A percentile compares a stretch with the other conserved stretches of the same genome.
Conservation (phyloP, 225 moss, liverwort and hornwort species). For the Polytrichum formosum region DNA sequence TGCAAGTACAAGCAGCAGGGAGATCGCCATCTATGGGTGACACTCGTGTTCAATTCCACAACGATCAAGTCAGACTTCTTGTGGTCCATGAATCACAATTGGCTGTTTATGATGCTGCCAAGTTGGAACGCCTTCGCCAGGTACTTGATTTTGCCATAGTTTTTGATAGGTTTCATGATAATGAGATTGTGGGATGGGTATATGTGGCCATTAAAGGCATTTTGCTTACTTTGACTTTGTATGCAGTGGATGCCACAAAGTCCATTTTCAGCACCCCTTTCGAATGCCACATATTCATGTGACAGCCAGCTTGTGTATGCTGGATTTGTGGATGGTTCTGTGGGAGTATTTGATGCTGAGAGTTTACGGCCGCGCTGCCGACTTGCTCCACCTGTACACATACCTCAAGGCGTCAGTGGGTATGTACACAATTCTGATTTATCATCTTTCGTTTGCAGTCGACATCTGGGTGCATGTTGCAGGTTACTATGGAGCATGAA, state of each 20-base stretch:
- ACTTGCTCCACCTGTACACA: slow-evolving; percentile 79
- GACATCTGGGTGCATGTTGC: neutral
- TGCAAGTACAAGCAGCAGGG: slow-evolving; percentile 71
- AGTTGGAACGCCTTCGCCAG: slow-evolving; percentile 81
- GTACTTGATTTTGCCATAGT: slow-evolving; percentile 26
- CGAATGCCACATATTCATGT: slow-evolving; percentile 92
- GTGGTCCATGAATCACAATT: slow-evolving; percentile 93
- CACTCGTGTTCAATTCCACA: slow-evolving; percentile 95
- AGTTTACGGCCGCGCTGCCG: slow-evolving; percentile 88
- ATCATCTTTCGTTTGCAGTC: neutral
- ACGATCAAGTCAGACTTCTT: slow-evolving; percentile 90
- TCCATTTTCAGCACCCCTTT: slow-evolving; percentile 79
- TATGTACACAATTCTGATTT: slow-evolving; percentile 17
- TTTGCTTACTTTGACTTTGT: slow-evolving; percentile 2
- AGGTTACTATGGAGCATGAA: neutral
- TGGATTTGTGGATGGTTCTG: slow-evolving; percentile 93
- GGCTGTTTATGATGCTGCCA: slow-evolving; percentile 91
- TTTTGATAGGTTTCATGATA: no score
- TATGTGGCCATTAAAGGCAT: neutral
- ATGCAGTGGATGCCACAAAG: slow-evolving; percentile 88
- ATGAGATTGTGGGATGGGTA: no score
- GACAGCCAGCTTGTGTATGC: slow-evolving; percentile 89
- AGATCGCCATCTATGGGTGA: slow-evolving; percentile 66
- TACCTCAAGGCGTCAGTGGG: slow-evolving; percentile 94
- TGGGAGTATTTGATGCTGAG: slow-evolving; percentile 95